Percentiles rank a stretch among this genome's conserved stretches.
Evolutionary conservation across 306 rosid genomes (phyloP).

Genomic region (Vachellia pachyceras): DNA sequence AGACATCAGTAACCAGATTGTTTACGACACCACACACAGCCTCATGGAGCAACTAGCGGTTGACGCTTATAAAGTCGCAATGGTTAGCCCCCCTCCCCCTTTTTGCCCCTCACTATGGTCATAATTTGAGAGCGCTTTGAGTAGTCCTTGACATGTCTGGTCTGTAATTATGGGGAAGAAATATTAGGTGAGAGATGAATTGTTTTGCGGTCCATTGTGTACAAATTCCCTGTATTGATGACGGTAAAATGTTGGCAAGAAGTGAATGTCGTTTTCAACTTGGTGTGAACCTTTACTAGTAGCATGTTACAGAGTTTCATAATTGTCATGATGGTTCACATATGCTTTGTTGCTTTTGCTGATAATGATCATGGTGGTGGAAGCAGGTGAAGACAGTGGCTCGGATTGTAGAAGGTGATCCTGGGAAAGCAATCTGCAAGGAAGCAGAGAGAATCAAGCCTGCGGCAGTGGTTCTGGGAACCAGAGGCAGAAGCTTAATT

Average conservation of each 20-base stretch:
- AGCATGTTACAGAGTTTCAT: not conserved
- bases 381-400: conserved; percentile 71
- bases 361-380: not conserved
- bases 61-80: conserved; percentile 70
- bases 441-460: conserved; percentile 77
- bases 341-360: not conserved
- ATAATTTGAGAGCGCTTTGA: not conserved
- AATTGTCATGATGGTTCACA: not conserved
- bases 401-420: conserved; percentile 73
- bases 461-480: conserved; percentile 74
- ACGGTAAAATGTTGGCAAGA: not conserved
- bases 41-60: conserved; percentile 86
- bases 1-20: conserved; percentile 70
- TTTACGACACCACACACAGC: conserved; percentile 58
- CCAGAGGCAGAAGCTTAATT: conserved; percentile 74
- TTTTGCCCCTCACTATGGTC: not conserved
- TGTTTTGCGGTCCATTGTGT: not conserved
- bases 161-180: not conserved
- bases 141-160: not conserved
- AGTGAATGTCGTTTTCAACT: conserved; percentile 7
- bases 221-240: not conserved
- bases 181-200: too few species aligned
- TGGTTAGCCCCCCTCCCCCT: conserved; percentile 52
- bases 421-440: conserved; percentile 75
- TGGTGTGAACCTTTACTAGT: not conserved